A percentile compares a stretch with the other conserved stretches of the same genome.
phyloP scores from a whole-genome alignment of 2,329 filamentous ascomycete species.

The Paraphaeosphaeria sporulosa region DNA sequence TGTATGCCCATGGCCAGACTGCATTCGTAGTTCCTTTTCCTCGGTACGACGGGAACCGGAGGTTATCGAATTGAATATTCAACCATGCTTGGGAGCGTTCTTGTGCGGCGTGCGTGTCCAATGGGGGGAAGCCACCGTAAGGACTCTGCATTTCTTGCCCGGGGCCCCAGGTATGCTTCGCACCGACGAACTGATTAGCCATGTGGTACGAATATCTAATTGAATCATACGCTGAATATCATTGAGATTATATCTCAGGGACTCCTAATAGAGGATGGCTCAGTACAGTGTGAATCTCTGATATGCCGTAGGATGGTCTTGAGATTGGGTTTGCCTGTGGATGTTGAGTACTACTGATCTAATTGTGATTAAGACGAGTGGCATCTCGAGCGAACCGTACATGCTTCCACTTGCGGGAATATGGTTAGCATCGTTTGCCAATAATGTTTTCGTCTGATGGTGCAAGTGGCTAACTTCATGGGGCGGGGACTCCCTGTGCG shows the following conservation, averaged over 20 bases:
- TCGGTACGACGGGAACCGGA: neutral
- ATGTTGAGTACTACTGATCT: no score
- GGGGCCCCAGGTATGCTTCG: neutral
- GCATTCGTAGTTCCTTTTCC: neutral
- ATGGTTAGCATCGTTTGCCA: no score
- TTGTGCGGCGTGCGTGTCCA: neutral
- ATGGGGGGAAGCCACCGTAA: neutral
- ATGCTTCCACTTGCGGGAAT: no score
- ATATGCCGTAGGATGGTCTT: neutral
- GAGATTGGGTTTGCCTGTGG: no score
- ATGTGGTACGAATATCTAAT: neutral
- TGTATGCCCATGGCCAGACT: neutral
- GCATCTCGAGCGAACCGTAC: no score
- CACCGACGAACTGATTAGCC: neutral
- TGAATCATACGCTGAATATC: neutral
- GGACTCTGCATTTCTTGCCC: neutral
- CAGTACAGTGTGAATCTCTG: neutral
- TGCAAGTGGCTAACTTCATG: no score
- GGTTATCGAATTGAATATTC: neutral
- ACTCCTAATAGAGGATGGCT: neutral
- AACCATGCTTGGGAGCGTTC: neutral
- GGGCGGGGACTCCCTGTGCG: no score
- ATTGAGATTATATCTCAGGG: neutral
- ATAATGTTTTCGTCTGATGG: no score
- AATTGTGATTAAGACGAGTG: no score